Conservation (phyloP, 257 asterid species). For the Echium plantagineum region DNA sequence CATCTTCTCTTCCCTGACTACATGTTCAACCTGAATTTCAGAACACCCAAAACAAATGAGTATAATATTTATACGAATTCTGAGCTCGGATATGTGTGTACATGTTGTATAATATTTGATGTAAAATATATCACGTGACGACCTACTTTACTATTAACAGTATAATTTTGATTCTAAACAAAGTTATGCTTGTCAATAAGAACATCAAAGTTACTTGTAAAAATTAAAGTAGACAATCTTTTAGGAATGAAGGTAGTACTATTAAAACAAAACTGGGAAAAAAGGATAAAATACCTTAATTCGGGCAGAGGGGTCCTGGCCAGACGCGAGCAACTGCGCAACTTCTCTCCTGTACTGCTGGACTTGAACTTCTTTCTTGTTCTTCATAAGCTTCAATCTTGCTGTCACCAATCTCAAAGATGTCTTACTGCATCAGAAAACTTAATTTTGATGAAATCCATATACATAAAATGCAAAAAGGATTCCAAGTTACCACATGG, state of each 20-base stretch:
- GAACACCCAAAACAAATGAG: not conserved
- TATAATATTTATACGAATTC: not conserved
- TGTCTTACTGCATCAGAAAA: constrained; percentile 53
- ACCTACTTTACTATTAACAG: no score
- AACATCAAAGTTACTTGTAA: no score
- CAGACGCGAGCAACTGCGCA: constrained; percentile 68
- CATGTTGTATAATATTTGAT: no score
- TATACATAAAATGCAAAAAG: constrained; percentile 1
- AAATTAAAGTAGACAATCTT: no score
- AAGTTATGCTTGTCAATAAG: no score
- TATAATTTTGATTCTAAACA: no score
- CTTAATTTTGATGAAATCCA: not conserved
- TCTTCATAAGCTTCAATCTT: constrained; percentile 68
- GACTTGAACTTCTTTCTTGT: constrained; percentile 70
- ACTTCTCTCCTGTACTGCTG: constrained; percentile 76
- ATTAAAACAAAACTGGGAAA: no score
- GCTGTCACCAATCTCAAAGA: constrained; percentile 61
- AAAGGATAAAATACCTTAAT: constrained; percentile 45
- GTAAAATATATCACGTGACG: no score
- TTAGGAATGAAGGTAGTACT: no score
- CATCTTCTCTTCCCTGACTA: constrained; percentile 91
- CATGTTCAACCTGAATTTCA: constrained; percentile 80
- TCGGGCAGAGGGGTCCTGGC: constrained; percentile 69
- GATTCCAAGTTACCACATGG: no score
- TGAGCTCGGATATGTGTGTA: no score